Evolutionary conservation across 352 stramenopile species (phyloP).

Genomic region (Globisporangium splendens): DNA sequence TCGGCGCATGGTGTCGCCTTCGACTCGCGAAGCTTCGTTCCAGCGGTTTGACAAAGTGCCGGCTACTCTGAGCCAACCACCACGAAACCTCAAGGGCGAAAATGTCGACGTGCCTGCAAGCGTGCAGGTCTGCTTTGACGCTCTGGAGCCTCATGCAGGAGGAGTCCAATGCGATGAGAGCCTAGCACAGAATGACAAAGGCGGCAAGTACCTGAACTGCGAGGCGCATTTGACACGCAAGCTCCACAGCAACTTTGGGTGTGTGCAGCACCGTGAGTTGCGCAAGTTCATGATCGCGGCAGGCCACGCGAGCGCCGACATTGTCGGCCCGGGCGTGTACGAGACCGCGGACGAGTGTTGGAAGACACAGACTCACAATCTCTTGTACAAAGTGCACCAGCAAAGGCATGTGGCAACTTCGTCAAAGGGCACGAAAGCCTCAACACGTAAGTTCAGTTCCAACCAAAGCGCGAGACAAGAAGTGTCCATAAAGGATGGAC

Average conservation of each 20-base stretch:
- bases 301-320: conserved; percentile 33
- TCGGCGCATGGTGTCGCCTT: conserved; percentile 28
- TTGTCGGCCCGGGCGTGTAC: conserved; percentile 33
- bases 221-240: conserved; percentile 8
- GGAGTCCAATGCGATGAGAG: neutral
- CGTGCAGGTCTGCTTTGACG: no score
- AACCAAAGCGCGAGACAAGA: no score
- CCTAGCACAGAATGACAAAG: no score
- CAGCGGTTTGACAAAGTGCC: conserved; percentile 28
- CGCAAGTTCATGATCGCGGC: conserved; percentile 44
- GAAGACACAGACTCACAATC: conserved; percentile 29
- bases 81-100: no score
- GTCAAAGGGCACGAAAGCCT: no score
- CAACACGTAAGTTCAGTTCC: no score
- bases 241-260: conserved; percentile 25
- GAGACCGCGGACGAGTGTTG: conserved; percentile 11
- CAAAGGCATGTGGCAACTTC: neutral
- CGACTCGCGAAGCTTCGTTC: conserved; percentile 23
- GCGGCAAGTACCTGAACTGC: conserved; percentile 6
- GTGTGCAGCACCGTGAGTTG: conserved; percentile 35
- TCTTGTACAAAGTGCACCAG: conserved; percentile 32
- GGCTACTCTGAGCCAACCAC: no score
- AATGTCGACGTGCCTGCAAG: no score
- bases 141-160: no score
- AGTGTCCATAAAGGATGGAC: no score